Conservation (phyloP, 345 rosid genomes). For the Corymbia maculata region DNA sequence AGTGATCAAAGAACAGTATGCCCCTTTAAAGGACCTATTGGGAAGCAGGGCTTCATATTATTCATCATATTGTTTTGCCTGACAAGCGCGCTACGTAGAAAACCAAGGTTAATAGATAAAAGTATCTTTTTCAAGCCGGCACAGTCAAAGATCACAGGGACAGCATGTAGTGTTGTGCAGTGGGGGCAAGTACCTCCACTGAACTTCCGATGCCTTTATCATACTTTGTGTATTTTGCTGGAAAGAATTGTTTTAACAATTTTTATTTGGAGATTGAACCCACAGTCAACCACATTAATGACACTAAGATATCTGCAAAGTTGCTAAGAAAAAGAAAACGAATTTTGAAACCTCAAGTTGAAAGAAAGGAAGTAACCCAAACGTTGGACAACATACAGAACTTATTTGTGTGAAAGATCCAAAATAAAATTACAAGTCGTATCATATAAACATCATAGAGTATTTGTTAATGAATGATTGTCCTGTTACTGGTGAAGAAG, state of each 20-base stretch:
- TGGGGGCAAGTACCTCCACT: no score
- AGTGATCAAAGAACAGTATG: neutral
- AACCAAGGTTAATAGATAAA: neutral
- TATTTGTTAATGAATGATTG: neutral
- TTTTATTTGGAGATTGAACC: neutral
- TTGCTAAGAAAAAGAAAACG: neutral
- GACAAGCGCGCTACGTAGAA: neutral
- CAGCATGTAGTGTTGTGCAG: neutral
- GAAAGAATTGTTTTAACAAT: neutral
- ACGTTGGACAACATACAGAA: no score
- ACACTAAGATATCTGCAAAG: neutral
- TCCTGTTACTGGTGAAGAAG: neutral
- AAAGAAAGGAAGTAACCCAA: neutral
- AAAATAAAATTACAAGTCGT: no score
- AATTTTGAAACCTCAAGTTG: neutral
- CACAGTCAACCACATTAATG: neutral
- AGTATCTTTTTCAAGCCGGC: neutral
- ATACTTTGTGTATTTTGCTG: neutral
- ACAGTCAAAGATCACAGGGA: neutral
- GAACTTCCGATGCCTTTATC: neutral
- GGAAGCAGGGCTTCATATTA: neutral
- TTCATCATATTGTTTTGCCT: neutral
- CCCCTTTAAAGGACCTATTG: neutral
- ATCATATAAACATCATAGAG: neutral
- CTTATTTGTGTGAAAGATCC: neutral